Evolutionary conservation across 257 asterid species (phyloP).

Genomic region (Schizonepeta tenuifolia): DNA sequence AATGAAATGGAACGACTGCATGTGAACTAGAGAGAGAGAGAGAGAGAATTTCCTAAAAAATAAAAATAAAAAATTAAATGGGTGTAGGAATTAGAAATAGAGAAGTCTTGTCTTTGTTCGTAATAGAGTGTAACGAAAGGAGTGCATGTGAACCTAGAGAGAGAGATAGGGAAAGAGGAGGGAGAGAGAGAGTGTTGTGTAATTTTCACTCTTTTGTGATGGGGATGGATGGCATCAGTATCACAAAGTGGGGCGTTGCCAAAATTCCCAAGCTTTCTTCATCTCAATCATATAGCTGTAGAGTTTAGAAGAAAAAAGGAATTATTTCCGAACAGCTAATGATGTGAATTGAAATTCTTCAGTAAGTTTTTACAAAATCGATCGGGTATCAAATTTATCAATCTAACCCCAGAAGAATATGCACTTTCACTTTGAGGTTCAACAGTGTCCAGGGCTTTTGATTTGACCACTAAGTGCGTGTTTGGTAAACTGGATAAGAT

Average conservation of each 20-base stretch:
- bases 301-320: background rate
- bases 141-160: slow-evolving; percentile 38
- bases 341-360: background rate
- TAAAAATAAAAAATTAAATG: too few relatives aligned
- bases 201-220: slow-evolving; percentile 34
- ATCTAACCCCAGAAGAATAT: too few relatives aligned
- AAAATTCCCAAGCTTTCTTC: slow-evolving; percentile 23
- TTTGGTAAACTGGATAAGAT: too few relatives aligned
- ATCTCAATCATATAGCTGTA: background rate
- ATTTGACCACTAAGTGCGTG: too few relatives aligned
- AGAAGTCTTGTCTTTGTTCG: background rate
- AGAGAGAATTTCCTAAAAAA: background rate
- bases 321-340: background rate
- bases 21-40: slow-evolving; percentile 33
- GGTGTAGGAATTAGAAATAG: background rate
- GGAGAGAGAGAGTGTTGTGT: slow-evolving; percentile 24
- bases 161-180: background rate
- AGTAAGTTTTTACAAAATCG: background rate
- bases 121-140: too few relatives aligned
- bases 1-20: slow-evolving; percentile 34
- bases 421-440: too few relatives aligned
- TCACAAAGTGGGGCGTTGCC: slow-evolving; percentile 21
- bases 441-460: too few relatives aligned
- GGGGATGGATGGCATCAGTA: slow-evolving; percentile 15
- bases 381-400: too few relatives aligned